These are phyloP conservation scores for Exobasidium cylindrosporum DNA, from an alignment of 1,284 basidiomycete genomes.

Conservation along the genomic window DNA sequence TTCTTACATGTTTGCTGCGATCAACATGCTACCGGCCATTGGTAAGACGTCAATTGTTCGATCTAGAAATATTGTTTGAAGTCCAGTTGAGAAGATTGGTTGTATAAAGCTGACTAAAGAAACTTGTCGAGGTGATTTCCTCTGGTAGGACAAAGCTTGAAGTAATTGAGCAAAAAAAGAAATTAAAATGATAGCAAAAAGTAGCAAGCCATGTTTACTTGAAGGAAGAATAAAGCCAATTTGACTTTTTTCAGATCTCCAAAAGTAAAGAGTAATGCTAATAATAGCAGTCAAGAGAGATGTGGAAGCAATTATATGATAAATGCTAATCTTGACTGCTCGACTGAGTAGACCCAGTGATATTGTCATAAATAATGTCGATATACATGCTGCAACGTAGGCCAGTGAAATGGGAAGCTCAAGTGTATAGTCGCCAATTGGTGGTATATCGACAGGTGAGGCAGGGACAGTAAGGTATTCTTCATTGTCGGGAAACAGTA, in stretches of 20 bases:
- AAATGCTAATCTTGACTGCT: neutral
- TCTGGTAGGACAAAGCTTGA: neutral
- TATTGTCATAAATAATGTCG: neutral
- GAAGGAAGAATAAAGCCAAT: neutral
- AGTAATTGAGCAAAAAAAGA: neutral
- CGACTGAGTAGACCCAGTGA: neutral
- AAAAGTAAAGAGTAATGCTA: neutral
- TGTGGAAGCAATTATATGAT: neutral
- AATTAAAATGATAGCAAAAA: neutral
- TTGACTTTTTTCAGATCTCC: too few species aligned
- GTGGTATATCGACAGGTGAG: neutral
- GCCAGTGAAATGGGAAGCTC: neutral
- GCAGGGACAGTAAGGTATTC: neutral
- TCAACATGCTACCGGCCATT: neutral
- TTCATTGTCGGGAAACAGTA: neutral
- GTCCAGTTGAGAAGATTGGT: slow-evolving; percentile 1
- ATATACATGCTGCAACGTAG: neutral
- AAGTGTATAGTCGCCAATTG: neutral
- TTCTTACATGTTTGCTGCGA: neutral
- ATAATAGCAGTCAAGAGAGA: neutral
- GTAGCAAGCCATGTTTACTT: neutral
- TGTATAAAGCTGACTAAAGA: slow-evolving; percentile 1
- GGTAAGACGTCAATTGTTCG: neutral
- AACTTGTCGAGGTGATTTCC: neutral
- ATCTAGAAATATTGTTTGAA: neutral